Base-by-base conservation (phyloP, 1,284 basidiomycete genomes). In the Inonotus obliquus region DNA sequence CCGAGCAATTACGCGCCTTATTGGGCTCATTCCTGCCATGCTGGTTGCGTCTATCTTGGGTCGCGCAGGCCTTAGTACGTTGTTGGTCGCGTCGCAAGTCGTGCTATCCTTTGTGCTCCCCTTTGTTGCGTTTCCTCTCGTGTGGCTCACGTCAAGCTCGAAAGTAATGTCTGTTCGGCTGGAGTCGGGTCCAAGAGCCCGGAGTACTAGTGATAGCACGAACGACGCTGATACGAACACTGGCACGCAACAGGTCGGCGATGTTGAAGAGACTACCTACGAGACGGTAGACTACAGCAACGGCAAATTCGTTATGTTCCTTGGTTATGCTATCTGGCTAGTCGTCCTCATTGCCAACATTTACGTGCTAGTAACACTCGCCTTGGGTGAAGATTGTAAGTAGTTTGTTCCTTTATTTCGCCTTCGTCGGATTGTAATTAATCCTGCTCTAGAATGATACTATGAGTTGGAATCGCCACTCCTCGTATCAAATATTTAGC, bases 61-160 rank as follows among this genome's bases (percentile, higher is more conserved):
- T 0, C 77, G 84, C 54, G 67, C 73, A 2, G 96, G 96, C 1
- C 81, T 98, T 64, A 86, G 92, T 71, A 76, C 82, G 1, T 82
- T 98, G 59, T 83, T 98, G 14, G 89, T 98, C 51, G 88, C 84
- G 0, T 93, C 87, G 13, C 96, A 98, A 75, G 95, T 96, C 58
- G 82, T 89, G 7, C 81, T 98, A 23, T 90, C 89, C 39, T 84
- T 98, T 69, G 86, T 94, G 3, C 82, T 98, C 17, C 96, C 96
- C 0, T 96, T 95, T 72, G 83, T 94, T 71, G 82, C 87, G 14
- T 81, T 93, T 67, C 93, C 93, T 0, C 80, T 95, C 54, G 77
- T 96, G 38, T 92, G 79, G 68, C 79, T 92, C 67, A 92, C 91
- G 11, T 85, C 86, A 1, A 84, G 79, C 7, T 82, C 82, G 64